Evolutionary conservation across 148 eudicot species (phyloP), one percentile per base, ranked within the genome.

Genomic region (Talinum fruticosum): DNA sequence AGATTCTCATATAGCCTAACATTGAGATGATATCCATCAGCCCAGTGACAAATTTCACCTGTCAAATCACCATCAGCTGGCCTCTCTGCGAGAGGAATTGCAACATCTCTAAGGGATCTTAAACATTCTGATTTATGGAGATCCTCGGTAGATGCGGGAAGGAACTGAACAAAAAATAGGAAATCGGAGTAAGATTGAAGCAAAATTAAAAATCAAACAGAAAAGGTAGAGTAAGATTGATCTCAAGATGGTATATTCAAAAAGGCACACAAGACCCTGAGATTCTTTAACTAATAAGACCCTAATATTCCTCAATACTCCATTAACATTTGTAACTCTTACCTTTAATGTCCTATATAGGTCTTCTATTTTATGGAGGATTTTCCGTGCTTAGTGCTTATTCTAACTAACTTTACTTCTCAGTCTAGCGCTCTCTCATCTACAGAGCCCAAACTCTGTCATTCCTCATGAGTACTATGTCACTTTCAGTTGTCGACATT

Each of bases 21-120:
- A 82, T 96, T 96, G 70, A 96, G 89, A 85, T 93, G 97, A 86
- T 96, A 96, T 69, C 99, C 99, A 87, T 93, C 99, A 79, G 99
- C 98, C 99, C 99, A 96, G 78, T 96, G 99, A 84, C 99, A 88
- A 68, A 96, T 86, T 96, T 93, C 98, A 85, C 98, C 98, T 49
- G 98, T 96, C 84, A 96, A 74, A 86, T 96, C 99, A 83, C 98
- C 99, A 81, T 97, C 91, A 79, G 91, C 96, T 78, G 98, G 92
- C 91, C 98, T 93, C 87, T 93, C 99, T 45, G 98, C 99, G 78
- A 93, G 97, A 78, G 97, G 93, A 87, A 88, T 70, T 37, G 95
- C 91, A 79, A 90, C 85, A 70, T 91, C 97, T 79, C 89, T 84
- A 66, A 96, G 86, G 78, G 97, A 90, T 81, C 87, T 96, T 71